Evolutionary conservation across 495 filamentous ascomycete genomes (phyloP).

Genomic region (Monascus purpureus): DNA sequence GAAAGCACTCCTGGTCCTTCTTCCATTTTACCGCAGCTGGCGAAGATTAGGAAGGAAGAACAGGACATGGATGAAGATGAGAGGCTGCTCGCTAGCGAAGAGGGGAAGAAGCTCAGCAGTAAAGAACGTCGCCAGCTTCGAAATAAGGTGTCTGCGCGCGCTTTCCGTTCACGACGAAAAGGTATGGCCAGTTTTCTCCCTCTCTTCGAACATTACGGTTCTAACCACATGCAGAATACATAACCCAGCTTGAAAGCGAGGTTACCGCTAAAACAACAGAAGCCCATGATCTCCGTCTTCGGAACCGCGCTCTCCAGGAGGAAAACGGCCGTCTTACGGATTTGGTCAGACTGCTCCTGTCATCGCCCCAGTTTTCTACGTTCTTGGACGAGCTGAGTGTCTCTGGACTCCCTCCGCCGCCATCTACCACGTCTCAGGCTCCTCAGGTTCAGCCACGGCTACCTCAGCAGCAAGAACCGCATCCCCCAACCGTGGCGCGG

Average conservation of each 20-base stretch:
- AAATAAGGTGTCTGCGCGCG: slow-evolving; percentile 96
- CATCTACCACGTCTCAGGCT: slow-evolving; percentile 12
- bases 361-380: slow-evolving; percentile 70
- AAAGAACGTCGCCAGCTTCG: slow-evolving; percentile 88
- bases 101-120: slow-evolving; percentile 91
- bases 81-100: slow-evolving; percentile 79
- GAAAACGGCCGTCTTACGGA: slow-evolving; percentile 69
- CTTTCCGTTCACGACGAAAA: slow-evolving; percentile 91
- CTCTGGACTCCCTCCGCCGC: slow-evolving; percentile 27
- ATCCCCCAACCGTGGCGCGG: slow-evolving; percentile 10
- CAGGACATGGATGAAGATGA: slow-evolving; percentile 99
- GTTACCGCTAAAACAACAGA: slow-evolving; percentile 60
- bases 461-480: slow-evolving; percentile 11
- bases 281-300: slow-evolving; percentile 49
- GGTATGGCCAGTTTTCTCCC: slow-evolving; percentile 40
- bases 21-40: slow-evolving; percentile 31
- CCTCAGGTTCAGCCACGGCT: not conserved
- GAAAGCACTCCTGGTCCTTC: slow-evolving; percentile 36
- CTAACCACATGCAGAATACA: slow-evolving; percentile 57
- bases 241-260: slow-evolving; percentile 78
- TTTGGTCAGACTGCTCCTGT: slow-evolving; percentile 68
- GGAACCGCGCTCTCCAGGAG: slow-evolving; percentile 61
- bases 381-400: slow-evolving; percentile 63
- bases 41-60: slow-evolving; percentile 72
- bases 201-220: not conserved